Evolutionary conservation across 2,329 filamentous ascomycete species (phyloP), one percentile per base, ranked within the genome.

Genomic region (Pseudogymnoascus sp.): DNA sequence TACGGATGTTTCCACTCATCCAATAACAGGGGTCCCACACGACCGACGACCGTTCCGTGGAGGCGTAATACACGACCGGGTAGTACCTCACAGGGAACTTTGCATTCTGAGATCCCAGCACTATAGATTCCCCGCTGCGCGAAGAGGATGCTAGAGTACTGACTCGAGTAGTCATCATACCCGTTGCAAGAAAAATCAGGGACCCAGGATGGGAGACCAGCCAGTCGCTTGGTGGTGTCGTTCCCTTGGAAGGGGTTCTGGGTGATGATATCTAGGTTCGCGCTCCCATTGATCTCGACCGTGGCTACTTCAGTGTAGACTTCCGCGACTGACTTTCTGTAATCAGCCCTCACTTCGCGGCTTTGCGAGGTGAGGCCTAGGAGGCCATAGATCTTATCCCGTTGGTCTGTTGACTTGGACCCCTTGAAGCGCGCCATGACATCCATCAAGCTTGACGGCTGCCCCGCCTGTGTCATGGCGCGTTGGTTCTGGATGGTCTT

Each of bases 271-370:
- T 67, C 65, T n/a, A 67, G 66, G 37, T 62, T 62, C 3, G 16
- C 37, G 25, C 22, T n/a, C 87, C 88, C 6, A 68, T 74, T 1
- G 81, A 80, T 37, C 77, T 92, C 11, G 78, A 83, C 2, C 76
- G 79, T 0, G 87, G 88, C 1, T 81, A 85, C 71, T 91, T 39
- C 61, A 58, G 20, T 63, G 20, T n/a, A 60, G 16, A 60, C 59
- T 5, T 60, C 37, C 18, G 8, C 35, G 20, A 20, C 30, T 2
- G 61, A n/a, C 57, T 63, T 62, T 5, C 30, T 22, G 58, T 67
- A 67, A 35, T 67, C 64, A 7, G 64, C 65, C n/a, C 25, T 34
- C 5, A 67, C 41, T n/a, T 28, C 30, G 20, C 61, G 62, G 9
- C 59, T 16, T 18, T 64, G 54, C 22, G 58, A 38, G 28, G 64